phyloP scores from a whole-genome alignment of 495 filamentous ascomycete genomes.

The Geoglossum glabrum region DNA sequence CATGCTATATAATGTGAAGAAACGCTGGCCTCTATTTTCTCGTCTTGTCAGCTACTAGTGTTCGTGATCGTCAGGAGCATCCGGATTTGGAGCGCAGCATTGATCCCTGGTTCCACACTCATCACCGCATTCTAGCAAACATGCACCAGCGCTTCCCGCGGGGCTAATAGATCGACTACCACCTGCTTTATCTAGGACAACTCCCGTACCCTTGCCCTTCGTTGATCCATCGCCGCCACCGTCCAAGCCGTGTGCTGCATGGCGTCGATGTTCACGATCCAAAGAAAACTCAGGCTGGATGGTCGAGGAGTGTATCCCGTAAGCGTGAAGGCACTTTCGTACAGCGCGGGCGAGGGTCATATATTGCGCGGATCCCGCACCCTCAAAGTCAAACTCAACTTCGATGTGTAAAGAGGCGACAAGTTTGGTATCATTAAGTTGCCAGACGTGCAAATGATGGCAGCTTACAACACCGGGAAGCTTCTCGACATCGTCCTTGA shows the following conservation, averaged over 20 bases:
- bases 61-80: background rate
- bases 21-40: background rate
- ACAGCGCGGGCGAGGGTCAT: constrained; percentile 72
- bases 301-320: constrained; percentile 93
- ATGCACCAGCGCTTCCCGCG: constrained; percentile 27
- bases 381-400: constrained; percentile 54
- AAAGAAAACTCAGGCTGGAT: constrained; percentile 90
- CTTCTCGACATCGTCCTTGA: constrained; percentile 72
- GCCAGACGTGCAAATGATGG: constrained; percentile 96
- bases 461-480: constrained; percentile 72
- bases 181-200: background rate
- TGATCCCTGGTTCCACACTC: constrained; percentile 48
- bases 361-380: constrained; percentile 54
- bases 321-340: constrained; percentile 72
- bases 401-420: constrained; percentile 85
- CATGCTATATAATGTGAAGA: background rate
- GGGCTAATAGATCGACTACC: background rate
- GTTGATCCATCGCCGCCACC: background rate
- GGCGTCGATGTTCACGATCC: constrained; percentile 30
- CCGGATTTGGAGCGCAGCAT: constrained; percentile 38
- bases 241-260: background rate
- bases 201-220: background rate
- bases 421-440: constrained; percentile 80
- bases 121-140: constrained; percentile 72
- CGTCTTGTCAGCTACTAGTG: background rate